Conservation (phyloP, 164 flowering plant species). For the Vitis amurensis region DNA sequence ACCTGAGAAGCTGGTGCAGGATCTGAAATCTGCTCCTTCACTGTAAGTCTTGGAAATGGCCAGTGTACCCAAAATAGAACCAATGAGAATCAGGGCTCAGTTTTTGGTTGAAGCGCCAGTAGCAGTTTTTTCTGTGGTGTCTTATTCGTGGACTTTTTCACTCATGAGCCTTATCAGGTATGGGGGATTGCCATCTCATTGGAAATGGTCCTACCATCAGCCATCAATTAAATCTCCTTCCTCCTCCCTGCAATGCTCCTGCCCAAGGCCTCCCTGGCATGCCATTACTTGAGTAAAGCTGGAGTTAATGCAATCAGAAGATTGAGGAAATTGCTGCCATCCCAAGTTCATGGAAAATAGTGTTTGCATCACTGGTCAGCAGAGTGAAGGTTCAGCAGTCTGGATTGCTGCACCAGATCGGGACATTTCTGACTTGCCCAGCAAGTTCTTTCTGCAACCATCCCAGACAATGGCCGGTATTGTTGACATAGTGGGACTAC, state of each 20-base stretch:
- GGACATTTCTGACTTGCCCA: conserved; percentile 68
- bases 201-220: not conserved
- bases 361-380: conserved; percentile 1
- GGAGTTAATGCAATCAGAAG: too few species aligned
- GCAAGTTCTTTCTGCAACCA: conserved; percentile 32
- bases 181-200: too few species aligned
- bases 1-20: too few species aligned
- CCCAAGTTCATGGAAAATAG: too few species aligned
- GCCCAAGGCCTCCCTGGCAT: not conserved
- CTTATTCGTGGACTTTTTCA: not conserved
- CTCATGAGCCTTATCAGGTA: not conserved
- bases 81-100: too few species aligned
- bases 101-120: not conserved
- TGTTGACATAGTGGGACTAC: too few species aligned
- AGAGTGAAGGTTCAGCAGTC: conserved; percentile 84
- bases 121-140: not conserved
- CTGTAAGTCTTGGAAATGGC: too few species aligned
- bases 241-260: not conserved
- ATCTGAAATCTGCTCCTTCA: too few species aligned
- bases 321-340: too few species aligned
- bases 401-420: conserved; percentile 79
- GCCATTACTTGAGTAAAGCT: too few species aligned
- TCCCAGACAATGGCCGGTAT: too few species aligned
- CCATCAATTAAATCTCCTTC: not conserved
- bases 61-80: too few species aligned